A percentile compares a stretch with the other conserved stretches of the same genome.
phyloP scores from a whole-genome alignment of 148 eudicot species.

The Silene conica region DNA sequence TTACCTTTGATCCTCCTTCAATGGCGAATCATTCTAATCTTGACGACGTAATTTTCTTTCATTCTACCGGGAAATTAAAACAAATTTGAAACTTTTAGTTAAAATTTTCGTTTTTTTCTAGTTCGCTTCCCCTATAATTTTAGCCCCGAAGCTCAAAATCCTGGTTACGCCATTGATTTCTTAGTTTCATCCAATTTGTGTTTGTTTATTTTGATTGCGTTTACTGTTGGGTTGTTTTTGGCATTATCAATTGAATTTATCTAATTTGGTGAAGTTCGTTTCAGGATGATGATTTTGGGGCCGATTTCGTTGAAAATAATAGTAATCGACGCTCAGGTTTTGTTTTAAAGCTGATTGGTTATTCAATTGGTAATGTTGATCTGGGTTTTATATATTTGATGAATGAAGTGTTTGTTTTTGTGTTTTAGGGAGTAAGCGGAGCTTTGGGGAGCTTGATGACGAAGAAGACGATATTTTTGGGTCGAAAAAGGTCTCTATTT shows the following conservation, averaged over 20 bases:
- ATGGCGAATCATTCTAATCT: background rate
- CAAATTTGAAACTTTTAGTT: too few species aligned
- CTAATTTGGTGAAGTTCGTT: background rate
- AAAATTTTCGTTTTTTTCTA: too few species aligned
- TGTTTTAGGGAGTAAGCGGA: constrained; percentile 63
- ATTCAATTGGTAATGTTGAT: background rate
- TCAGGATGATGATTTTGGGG: constrained; percentile 12
- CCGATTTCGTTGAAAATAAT: constrained; percentile 4
- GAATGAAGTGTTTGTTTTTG: constrained; percentile 1
- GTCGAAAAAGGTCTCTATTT: constrained; percentile 52
- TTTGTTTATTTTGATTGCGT: background rate
- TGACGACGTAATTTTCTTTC: background rate
- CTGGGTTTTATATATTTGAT: background rate
- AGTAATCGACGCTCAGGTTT: constrained; percentile 2
- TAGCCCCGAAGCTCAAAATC: too few species aligned
- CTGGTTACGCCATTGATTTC: too few species aligned
- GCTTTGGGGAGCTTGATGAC: constrained; percentile 86
- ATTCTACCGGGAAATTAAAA: background rate
- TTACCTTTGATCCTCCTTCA: background rate
- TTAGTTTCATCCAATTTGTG: too few species aligned
- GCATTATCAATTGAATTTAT: background rate
- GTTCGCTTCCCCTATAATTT: too few species aligned
- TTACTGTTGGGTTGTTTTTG: background rate
- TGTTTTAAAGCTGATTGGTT: background rate
- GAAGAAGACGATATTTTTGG: constrained; percentile 95